These are phyloP conservation scores for Dinochytrium kinnereticum DNA, from an alignment of 371 early-diverging fungal genomes.

Conservation along the genomic window DNA sequence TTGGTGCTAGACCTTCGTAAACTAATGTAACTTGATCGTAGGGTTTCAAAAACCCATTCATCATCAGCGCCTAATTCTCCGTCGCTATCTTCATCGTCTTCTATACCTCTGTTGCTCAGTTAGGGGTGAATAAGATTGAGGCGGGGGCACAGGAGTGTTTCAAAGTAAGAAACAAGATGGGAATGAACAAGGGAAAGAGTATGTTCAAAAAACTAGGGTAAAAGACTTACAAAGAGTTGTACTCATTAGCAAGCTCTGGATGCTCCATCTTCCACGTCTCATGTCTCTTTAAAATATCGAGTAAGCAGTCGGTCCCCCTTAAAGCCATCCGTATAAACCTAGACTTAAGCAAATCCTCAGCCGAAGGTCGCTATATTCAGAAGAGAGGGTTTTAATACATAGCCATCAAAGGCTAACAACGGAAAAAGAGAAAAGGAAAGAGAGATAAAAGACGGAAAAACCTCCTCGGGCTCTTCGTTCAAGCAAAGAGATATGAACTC, in stretches of 20 bases:
- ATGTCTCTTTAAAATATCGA: slow-evolving; percentile 48
- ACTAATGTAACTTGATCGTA: slow-evolving; percentile 5
- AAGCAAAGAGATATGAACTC: slow-evolving; percentile 91
- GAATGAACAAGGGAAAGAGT: too few relatives aligned
- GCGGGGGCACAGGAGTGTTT: too few relatives aligned
- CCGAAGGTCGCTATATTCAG: slow-evolving; percentile 50
- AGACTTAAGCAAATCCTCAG: slow-evolving; percentile 57
- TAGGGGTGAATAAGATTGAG: neutral
- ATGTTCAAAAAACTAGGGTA: too few relatives aligned
- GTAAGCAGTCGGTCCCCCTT: slow-evolving; percentile 39
- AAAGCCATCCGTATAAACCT: slow-evolving; percentile 51
- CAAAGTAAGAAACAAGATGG: too few relatives aligned
- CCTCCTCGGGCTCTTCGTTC: slow-evolving; percentile 83
- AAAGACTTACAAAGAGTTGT: slow-evolving; percentile 1
- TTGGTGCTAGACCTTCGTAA: neutral
- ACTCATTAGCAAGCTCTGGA: slow-evolving; percentile 20
- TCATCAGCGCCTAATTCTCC: slow-evolving; percentile 33
- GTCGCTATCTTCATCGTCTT: slow-evolving; percentile 20
- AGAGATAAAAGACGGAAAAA: slow-evolving; percentile 16
- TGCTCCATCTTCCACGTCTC: slow-evolving; percentile 39
- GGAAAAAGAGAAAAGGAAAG: neutral
- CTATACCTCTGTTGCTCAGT: neutral
- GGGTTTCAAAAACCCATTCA: slow-evolving; percentile 50
- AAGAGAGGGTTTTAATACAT: slow-evolving; percentile 3
- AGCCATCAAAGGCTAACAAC: slow-evolving; percentile 3